Evolutionary conservation across 257 asterid species (phyloP).

Genomic region (Capsicum pubescens): DNA sequence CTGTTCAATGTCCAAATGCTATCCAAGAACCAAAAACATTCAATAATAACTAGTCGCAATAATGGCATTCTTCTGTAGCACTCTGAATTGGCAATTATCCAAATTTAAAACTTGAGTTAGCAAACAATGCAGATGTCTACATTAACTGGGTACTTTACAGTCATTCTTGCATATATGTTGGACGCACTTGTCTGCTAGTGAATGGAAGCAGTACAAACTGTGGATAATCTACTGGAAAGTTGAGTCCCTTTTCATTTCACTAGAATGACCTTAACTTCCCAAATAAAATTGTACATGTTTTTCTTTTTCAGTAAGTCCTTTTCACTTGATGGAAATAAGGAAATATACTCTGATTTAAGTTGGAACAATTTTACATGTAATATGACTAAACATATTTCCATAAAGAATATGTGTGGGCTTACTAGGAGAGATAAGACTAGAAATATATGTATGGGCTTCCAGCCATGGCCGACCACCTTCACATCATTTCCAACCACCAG

Average conservation of each 20-base stretch:
- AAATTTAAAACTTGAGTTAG: background rate
- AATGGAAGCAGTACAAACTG: background rate
- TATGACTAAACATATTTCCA: background rate
- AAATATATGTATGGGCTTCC: too few relatives aligned
- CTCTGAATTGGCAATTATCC: background rate
- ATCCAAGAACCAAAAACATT: background rate
- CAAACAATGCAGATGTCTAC: background rate
- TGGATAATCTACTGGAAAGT: background rate
- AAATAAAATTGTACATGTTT: background rate
- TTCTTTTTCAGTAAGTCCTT: background rate
- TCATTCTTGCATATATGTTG: background rate
- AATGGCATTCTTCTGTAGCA: background rate
- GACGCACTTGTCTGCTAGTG: background rate
- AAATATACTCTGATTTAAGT: background rate
- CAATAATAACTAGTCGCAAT: background rate
- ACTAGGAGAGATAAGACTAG: too few relatives aligned
- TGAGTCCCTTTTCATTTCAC: background rate
- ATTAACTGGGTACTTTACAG: conserved; percentile 2
- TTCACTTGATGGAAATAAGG: background rate
- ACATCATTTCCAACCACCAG: background rate
- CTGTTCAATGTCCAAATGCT: background rate
- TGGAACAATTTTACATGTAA: background rate
- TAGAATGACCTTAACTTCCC: background rate
- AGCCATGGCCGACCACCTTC: background rate
- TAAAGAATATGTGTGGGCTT: background rate